Evolutionary conservation across 768 basidiomycete genomes (phyloP), one percentile per base, ranked within the genome.

Genomic region (Lentinus brumalis): DNA sequence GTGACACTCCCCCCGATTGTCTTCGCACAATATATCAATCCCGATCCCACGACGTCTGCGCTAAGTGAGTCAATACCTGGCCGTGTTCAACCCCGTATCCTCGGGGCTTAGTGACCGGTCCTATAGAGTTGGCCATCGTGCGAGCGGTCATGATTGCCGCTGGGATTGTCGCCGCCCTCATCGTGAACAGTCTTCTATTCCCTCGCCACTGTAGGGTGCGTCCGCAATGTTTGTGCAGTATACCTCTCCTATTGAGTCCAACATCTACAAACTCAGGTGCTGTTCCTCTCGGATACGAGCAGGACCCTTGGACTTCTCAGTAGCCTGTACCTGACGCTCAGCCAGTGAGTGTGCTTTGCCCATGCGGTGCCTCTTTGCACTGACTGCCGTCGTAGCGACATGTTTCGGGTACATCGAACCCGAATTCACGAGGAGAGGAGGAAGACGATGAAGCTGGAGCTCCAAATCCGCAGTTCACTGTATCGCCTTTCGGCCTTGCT

Each of bases 161-260:
- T 18, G 81, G 82, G 11, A 81, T 83, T 54, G 61, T 82, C 29
- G 75, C 74, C 14, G 82, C 81, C 4, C 65, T 83, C 9, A 42
- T 74, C 30, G 71, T 78, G 71, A 83, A 81, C 62, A 76, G 74
- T 32, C 47, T 82, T 5, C 56, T 83, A 7, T 83, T 79, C 61
- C 81, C 81, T 46, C 74, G 78, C 45, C 79, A 82, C 62, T 78
- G 78, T 66, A 72, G 80, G 53, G 80, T 81, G 66, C 32, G 73
- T 59, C 47, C 49, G 50, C 39, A 26, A 11, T 46, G 41, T 26
- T 49, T 42, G 29, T 11, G 6, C 1, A n/a, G 21, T 11, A 16
- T 6, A n/a, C 31, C 8, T 7, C 8, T 16, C 31, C 31, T 35
- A 45, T 16, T 45, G 32, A 53, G 14, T 35, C 1, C 35, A 35